Evolutionary conservation across 202 grass and related monocot species (phyloP).

Genomic region (Elaeis oleifera): DNA sequence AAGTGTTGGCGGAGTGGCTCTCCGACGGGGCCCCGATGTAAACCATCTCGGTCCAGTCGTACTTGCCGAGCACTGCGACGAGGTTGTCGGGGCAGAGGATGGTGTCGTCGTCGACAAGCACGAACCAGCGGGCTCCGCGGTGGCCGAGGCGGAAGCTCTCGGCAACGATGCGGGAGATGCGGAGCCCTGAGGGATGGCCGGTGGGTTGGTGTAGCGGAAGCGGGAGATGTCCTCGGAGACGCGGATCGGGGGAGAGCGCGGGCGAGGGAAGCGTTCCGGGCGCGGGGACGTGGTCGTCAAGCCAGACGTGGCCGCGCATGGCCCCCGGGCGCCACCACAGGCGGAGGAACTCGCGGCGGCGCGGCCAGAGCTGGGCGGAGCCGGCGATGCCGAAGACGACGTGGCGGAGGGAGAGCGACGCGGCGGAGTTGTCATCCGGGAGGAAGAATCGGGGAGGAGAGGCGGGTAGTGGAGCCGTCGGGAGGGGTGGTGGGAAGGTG

Average conservation of each 20-base stretch:
- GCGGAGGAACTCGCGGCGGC: slow-evolving; percentile 68
- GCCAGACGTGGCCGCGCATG: slow-evolving; percentile 79
- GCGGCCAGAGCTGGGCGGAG: slow-evolving; percentile 82
- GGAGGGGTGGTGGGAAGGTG: slow-evolving; percentile 13
- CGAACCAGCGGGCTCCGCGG: slow-evolving; percentile 52
- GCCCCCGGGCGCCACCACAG: slow-evolving; percentile 71
- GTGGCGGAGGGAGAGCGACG: slow-evolving; percentile 48
- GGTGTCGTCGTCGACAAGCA: slow-evolving; percentile 92
- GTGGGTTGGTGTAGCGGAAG: slow-evolving; percentile 91
- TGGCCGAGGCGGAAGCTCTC: slow-evolving; percentile 64
- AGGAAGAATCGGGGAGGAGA: neutral
- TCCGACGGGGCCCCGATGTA: slow-evolving; percentile 80
- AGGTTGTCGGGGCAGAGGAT: slow-evolving; percentile 71
- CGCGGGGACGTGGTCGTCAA: slow-evolving; percentile 33
- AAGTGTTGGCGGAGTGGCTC: slow-evolving; percentile 91
- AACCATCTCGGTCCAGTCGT: slow-evolving; percentile 92
- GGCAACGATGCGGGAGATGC: slow-evolving; percentile 76
- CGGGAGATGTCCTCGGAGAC: slow-evolving; percentile 90
- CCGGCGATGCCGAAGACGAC: slow-evolving; percentile 85
- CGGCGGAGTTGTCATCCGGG: slow-evolving; percentile 3
- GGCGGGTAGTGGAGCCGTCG: neutral
- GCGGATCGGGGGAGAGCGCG: slow-evolving; percentile 53
- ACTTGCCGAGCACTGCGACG: slow-evolving; percentile 74
- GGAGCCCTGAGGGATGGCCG: slow-evolving; percentile 87
- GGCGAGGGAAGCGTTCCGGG: slow-evolving; percentile 25